These are phyloP conservation scores for Pelargonium fulgidum DNA, from an alignment of 441 rosid species.

Conservation along the genomic window DNA sequence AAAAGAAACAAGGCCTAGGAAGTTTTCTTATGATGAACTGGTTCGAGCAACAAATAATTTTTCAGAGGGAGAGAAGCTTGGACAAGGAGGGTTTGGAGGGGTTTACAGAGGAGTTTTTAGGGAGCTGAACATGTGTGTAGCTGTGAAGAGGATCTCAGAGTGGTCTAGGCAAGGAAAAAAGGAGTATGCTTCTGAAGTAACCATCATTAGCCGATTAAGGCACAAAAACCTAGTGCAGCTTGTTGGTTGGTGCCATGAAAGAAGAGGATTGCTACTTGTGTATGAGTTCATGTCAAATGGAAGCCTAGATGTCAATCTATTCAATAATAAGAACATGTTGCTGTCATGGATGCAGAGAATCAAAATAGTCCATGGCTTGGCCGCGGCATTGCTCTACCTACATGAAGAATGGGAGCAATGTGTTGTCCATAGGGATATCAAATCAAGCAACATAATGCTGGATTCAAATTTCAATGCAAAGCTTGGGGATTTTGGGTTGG, in stretches of 20 bases:
- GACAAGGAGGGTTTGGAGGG: conserved; percentile 37
- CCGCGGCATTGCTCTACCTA: conserved; percentile 28
- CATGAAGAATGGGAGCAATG: conserved; percentile 42
- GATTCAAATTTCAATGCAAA: conserved; percentile 32
- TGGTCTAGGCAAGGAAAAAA: neutral
- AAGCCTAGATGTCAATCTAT: conserved; percentile 34
- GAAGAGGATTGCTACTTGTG: conserved; percentile 31
- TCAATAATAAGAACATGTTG: conserved; percentile 15
- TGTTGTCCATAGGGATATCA: conserved; percentile 36
- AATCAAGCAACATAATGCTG: conserved; percentile 34
- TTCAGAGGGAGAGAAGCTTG: conserved; percentile 40
- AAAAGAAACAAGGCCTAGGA: conserved; percentile 47
- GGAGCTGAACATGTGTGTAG: neutral
- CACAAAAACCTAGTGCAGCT: conserved; percentile 42
- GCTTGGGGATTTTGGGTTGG: conserved; percentile 35
- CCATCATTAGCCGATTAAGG: conserved; percentile 35
- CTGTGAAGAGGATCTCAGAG: neutral
- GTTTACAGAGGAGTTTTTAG: neutral
- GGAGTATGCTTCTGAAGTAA: conserved; percentile 30
- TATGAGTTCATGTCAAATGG: conserved; percentile 48
- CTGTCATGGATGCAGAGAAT: conserved; percentile 28
- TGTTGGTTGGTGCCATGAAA: conserved; percentile 43
- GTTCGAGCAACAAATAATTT: conserved; percentile 36
- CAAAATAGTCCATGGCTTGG: conserved; percentile 23
- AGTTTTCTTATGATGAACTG: conserved; percentile 33